Evolutionary conservation across 345 rosid genomes (phyloP), one percentile per base, ranked within the genome.

Genomic region (Rubroshorea leprosula): DNA sequence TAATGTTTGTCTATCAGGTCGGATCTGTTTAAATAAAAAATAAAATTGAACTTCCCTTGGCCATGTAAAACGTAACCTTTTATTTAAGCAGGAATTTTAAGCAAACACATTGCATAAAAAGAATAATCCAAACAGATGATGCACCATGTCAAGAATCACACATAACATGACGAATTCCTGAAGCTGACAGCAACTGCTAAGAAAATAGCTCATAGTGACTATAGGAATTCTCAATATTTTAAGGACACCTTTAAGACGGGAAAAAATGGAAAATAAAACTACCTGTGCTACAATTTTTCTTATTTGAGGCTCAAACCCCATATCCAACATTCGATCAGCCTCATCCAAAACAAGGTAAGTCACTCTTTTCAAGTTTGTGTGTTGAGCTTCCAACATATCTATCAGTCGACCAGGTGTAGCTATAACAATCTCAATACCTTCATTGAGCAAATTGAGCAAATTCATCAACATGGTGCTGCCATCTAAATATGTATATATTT

Each of bases 301-400:
- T 67, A 93, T 89, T 64, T 93, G 99, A 67, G 99, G 96, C 74
- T 87, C 99, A 80, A 89, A 89, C 15, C 97, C 98, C 98, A 92
- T 92, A 71, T 92, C 98, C 76, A 91, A 72, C 98, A 91, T 91
- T 63, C 96, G 67, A 72, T 93, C 99, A 57, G 99, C 96, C 71
- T 93, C 99, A 69, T 87, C 99, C 78, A 93, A 66, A 1, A 93
- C 99, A 65, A 93, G 91, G 80, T 87, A 93, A 44, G 94, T 93
- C 66, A 89, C 97, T 73, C 96, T 76, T 63, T 67, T 76, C 79
- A 93, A 78, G 79, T 83, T 85, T 44, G 94, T 87, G 54, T 83
- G 75, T 62, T 82, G 93, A 61, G 84, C 82, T 71, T 85, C 99
- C 81, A 93, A 62, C 94, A 89, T 86, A 78, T 93, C 99, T 48